Evolutionary conservation across 1,284 basidiomycete species (phyloP), one percentile per base, ranked within the genome.

Genomic region (Irpex rosettiformis): DNA sequence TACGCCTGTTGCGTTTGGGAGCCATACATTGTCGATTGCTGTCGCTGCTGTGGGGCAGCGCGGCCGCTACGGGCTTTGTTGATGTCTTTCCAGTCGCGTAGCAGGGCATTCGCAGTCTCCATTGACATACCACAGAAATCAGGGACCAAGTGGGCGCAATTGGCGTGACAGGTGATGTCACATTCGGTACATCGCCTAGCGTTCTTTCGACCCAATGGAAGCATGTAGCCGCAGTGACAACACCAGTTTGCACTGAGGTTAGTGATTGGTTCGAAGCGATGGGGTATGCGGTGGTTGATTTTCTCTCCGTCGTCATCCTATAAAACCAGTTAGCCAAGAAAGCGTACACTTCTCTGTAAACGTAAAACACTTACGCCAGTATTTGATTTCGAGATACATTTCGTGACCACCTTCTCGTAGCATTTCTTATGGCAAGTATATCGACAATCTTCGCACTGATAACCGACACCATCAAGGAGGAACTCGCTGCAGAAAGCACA

Each of bases 121-220:
- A 99, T 99, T 22, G 94, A 95, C 96, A 99, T 98, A 54, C 97
- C 97, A 70, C 97, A 99, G 75, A 99, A 98, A 75, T 99, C 96
- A 59, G 97, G 97, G 29, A 99, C 96, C 56, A 99, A 84, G 72
- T 99, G 97, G 0, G 95, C 94, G 75, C 97, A 99, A 64, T 97
- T 94, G 22, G 94, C 94, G 75, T 99, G 97, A 67, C 95, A 97
- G 56, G 96, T 98, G 63, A 98, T 88, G 69, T 90, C 88, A 75
- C 97, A 99, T 73, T 99, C 96, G 55, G 89, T 88, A 74, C 97
- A 99, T 75, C 93, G 92, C 59, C 95, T 88, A 24, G 95, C 92
- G 72, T 97, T 96, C 80, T 98, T 98, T 64, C 96, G 88, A 56
- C 97, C 97, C 55, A 99, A 85, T 54, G 97, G 95, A 42, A 99